Evolutionary conservation across 176 grass and related monocot species (phyloP).

Genomic region (Aegilops speltoides): DNA sequence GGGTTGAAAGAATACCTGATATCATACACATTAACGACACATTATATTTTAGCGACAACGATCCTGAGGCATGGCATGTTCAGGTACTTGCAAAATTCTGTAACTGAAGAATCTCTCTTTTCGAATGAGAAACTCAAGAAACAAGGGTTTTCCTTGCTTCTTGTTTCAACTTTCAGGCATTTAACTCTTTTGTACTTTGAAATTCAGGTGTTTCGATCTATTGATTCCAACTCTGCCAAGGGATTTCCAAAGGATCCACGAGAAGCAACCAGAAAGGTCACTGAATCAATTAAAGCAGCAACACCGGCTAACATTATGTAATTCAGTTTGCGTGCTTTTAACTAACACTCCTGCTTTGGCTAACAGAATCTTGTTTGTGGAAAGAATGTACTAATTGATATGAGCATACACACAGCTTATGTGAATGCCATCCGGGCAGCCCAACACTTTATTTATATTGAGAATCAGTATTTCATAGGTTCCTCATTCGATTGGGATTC

Average conservation of each 20-base stretch:
- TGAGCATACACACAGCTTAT: conserved; percentile 93
- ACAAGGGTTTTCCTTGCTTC: not conserved
- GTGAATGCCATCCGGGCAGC: conserved; percentile 84
- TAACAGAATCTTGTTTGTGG: conserved; percentile 88
- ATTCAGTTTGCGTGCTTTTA: conserved; percentile 4
- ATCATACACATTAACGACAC: conserved; percentile 45
- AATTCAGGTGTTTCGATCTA: conserved; percentile 75
- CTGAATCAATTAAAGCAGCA: not conserved
- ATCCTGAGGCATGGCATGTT: conserved; percentile 88
- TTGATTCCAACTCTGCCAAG: conserved; percentile 90
- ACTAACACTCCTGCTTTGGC: conserved; percentile 13
- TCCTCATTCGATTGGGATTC: conserved; percentile 93
- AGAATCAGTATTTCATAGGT: conserved; percentile 97
- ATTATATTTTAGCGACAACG: conserved; percentile 50
- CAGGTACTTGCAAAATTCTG: conserved; percentile 44
- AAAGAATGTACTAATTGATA: conserved; percentile 88
- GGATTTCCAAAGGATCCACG: conserved; percentile 88
- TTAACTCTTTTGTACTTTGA: conserved; percentile 15
- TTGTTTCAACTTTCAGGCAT: not conserved
- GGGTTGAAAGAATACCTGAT: conserved; percentile 50
- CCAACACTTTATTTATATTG: conserved; percentile 92
- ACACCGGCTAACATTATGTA: not conserved
- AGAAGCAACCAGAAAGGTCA: conserved; percentile 65
- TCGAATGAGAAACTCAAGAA: not conserved
- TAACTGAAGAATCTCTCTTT: not conserved